phyloP scores from a whole-genome alignment of 129 eudicot genomes.

The Flaveria robusta region DNA sequence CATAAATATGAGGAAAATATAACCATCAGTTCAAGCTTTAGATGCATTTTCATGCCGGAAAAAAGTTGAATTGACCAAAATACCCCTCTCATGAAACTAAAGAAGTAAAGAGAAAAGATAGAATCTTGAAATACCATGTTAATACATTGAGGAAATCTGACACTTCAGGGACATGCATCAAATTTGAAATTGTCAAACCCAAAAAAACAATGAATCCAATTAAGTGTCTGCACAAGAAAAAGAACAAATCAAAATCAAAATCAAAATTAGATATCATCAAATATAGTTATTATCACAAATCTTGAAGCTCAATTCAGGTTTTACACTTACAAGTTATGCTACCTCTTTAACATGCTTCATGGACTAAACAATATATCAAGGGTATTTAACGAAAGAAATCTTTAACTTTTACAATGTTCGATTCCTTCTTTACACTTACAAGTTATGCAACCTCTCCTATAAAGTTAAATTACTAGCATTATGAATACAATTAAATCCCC shows the following conservation, averaged over 20 bases:
- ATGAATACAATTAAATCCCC: background rate
- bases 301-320: background rate
- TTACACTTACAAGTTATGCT: slow-evolving; percentile 10
- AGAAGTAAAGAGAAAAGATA: slow-evolving; percentile 21
- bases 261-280: no score
- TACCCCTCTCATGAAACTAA: slow-evolving; percentile 1
- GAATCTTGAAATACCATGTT: slow-evolving; percentile 55
- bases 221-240: slow-evolving; percentile 75
- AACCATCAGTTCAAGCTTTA: slow-evolving; percentile 1
- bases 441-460: background rate
- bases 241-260: slow-evolving; percentile 24
- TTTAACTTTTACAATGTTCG: background rate
- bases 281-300: background rate
- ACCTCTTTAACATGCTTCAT: slow-evolving; percentile 12
- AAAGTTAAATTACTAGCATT: background rate
- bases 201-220: slow-evolving; percentile 76
- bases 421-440: background rate
- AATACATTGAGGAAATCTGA: slow-evolving; percentile 65
- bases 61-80: background rate
- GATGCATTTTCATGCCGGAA: background rate
- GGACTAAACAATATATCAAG: background rate
- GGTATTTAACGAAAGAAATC: background rate
- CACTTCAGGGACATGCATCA: slow-evolving; percentile 63
- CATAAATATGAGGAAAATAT: background rate
- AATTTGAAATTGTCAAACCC: slow-evolving; percentile 63